These are phyloP conservation scores for Microbotryum intermedium DNA, from an alignment of 1,284 basidiomycete genomes.

Conservation along the genomic window DNA sequence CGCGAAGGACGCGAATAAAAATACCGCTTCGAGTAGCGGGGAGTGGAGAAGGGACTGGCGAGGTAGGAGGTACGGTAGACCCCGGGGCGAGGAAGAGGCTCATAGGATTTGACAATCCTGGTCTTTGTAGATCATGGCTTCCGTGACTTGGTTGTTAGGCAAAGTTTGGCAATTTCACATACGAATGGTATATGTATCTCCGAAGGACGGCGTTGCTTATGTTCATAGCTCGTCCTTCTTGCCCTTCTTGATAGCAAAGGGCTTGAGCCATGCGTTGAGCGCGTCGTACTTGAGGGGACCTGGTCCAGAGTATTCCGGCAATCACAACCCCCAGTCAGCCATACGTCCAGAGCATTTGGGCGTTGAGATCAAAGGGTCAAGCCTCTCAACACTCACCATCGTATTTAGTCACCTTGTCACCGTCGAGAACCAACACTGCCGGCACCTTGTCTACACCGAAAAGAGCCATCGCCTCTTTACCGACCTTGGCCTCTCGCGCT, in stretches of 20 bases:
- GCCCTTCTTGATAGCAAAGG: constrained; percentile 2
- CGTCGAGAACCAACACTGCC: constrained; percentile 14
- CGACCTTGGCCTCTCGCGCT: constrained; percentile 24
- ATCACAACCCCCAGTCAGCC: background rate
- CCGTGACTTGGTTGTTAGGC: background rate
- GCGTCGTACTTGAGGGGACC: constrained; percentile 29
- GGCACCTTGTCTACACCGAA: constrained; percentile 28
- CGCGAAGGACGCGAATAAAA: background rate
- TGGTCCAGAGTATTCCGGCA: background rate
- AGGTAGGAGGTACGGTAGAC: background rate
- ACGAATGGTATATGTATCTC: background rate
- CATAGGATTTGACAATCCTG: background rate
- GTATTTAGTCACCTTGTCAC: constrained; percentile 15
- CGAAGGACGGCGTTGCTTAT: background rate
- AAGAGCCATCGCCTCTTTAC: constrained; percentile 10
- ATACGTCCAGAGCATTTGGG: background rate
- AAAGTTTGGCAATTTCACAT: background rate
- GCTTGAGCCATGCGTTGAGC: constrained; percentile 16
- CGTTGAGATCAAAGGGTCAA: background rate
- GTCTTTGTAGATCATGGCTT: background rate
- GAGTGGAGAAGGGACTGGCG: background rate
- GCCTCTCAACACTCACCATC: constrained; percentile 9
- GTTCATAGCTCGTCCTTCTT: constrained; percentile 4
- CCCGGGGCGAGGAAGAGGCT: background rate
- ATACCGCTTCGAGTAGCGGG: background rate